Evolutionary conservation across 2,329 filamentous ascomycete species (phyloP), one percentile per base, ranked within the genome.

Genomic region (Tolypocladium capitatum): DNA sequence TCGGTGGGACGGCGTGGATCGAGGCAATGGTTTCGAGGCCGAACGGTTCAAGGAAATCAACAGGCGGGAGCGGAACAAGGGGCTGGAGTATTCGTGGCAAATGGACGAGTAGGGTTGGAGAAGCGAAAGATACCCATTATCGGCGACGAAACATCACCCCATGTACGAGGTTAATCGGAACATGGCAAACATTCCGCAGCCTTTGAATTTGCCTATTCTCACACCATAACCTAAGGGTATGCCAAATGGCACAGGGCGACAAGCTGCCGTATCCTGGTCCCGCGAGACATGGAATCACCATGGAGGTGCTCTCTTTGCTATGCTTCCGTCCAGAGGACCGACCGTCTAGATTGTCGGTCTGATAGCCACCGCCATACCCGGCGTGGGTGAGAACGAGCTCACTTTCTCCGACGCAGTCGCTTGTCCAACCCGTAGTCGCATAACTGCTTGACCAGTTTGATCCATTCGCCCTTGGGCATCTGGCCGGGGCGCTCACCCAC

Each of bases 1-100:
- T 69, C 74, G 87, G 54, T 98, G 92, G 92, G 92, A 98, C 71
- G 92, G 94, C 6, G 92, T 98, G 18, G 92, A 98, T 71, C 75
- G 92, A 54, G 76, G 87, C 20, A 98, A 88, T 67, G 91, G 91
- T 0, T 97, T 96, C 62, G 92, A 98, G 69, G 84, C 80, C 52
- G 84, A 96, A 61, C 85, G 90, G 69, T 97, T 97, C 68, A 88
- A 85, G 63, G 86, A 89, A 2, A 72, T 90, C 55, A 96, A 96
- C 63, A 73, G 80, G 55, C 78, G 78, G 55, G 80, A 82, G 58
- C 81, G 89, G 62, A 80, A 84, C 56, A 84, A 86, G 65, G 83
- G 83, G 31, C 65, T 97, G 59, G 82, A 91, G 58, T 97, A 96
- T 65, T 81, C 84, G 31, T 98, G 91, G 92, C 87, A 96, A 72